These are phyloP conservation scores for Kernera saxatilis DNA, from an alignment of 345 rosid genomes.

Conservation along the genomic window DNA sequence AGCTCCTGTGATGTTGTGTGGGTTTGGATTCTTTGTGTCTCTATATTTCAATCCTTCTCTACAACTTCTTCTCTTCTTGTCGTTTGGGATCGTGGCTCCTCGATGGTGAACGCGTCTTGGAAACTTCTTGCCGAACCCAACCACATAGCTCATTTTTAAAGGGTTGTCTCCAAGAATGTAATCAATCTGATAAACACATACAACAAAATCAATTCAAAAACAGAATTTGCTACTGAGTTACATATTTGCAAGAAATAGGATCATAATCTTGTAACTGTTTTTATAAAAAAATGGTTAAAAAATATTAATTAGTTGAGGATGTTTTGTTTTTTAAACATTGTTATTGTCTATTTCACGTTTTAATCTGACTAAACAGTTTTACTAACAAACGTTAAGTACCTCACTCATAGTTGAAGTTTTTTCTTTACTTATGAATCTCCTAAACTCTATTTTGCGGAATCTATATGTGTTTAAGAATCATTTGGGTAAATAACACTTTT, in stretches of 20 bases:
- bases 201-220: not conserved
- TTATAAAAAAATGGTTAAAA: not conserved
- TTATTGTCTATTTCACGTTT: not conserved
- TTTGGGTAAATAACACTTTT: not conserved
- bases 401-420: not conserved
- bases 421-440: not conserved
- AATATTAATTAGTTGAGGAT: not conserved
- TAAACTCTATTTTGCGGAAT: not conserved
- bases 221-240: not conserved
- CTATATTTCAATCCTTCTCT: conserved; percentile 65
- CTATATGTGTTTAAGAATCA: not conserved
- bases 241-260: not conserved
- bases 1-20: conserved; percentile 76
- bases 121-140: conserved; percentile 63
- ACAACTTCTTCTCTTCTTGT: conserved; percentile 58
- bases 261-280: not conserved
- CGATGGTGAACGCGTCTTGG: conserved; percentile 80
- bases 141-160: conserved; percentile 75
- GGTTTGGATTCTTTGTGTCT: conserved; percentile 49
- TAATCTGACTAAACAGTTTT: not conserved
- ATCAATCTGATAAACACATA: conserved; percentile 37
- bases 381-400: not conserved
- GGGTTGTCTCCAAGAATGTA: conserved; percentile 88
- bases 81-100: conserved; percentile 65
- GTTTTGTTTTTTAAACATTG: not conserved